Conservation (phyloP, 1,284 basidiomycete species). For the Rhodotorula sp. region DNA sequence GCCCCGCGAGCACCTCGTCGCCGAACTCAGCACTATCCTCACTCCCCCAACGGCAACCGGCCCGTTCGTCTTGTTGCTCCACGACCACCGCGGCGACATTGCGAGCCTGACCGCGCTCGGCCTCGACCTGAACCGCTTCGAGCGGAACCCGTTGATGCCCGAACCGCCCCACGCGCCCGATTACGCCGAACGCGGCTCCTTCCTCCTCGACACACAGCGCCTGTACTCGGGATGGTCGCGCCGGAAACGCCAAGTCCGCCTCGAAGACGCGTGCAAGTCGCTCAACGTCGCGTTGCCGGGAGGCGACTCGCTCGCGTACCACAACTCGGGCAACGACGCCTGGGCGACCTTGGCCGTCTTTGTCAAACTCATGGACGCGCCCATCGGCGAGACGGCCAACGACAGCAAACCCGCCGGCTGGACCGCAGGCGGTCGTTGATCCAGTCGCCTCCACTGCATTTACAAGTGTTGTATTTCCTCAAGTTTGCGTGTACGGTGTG, state of each 20-base stretch:
- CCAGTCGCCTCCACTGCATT: no score
- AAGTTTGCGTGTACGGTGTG: not conserved
- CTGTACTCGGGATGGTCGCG: slow-evolving; percentile 68
- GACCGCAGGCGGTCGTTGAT: slow-evolving; percentile 2
- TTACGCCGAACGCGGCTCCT: slow-evolving; percentile 47
- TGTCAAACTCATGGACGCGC: slow-evolving; percentile 14
- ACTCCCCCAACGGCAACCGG: slow-evolving; percentile 54
- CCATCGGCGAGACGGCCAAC: not conserved
- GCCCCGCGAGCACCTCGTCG: slow-evolving; percentile 47
- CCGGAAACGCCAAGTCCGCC: slow-evolving; percentile 54
- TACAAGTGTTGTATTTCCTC: not conserved
- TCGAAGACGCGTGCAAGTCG: slow-evolving; percentile 62
- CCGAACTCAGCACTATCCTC: not conserved
- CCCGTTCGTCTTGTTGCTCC: slow-evolving; percentile 75
- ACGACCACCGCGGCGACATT: slow-evolving; percentile 69
- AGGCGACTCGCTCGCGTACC: slow-evolving; percentile 56
- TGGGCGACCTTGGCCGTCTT: slow-evolving; percentile 32
- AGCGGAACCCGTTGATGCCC: slow-evolving; percentile 52
- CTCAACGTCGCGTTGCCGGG: slow-evolving; percentile 55
- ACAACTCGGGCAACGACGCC: slow-evolving; percentile 84
- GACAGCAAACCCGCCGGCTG: slow-evolving; percentile 5
- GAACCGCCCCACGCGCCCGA: slow-evolving; percentile 53
- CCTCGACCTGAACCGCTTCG: slow-evolving; percentile 58
- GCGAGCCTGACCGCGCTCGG: slow-evolving; percentile 62
- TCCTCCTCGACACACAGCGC: slow-evolving; percentile 67